Evolutionary conservation across 2,329 filamentous ascomycete genomes (phyloP), one percentile per base, ranked within the genome.

Genomic region (Chaetomiaceae sp.): DNA sequence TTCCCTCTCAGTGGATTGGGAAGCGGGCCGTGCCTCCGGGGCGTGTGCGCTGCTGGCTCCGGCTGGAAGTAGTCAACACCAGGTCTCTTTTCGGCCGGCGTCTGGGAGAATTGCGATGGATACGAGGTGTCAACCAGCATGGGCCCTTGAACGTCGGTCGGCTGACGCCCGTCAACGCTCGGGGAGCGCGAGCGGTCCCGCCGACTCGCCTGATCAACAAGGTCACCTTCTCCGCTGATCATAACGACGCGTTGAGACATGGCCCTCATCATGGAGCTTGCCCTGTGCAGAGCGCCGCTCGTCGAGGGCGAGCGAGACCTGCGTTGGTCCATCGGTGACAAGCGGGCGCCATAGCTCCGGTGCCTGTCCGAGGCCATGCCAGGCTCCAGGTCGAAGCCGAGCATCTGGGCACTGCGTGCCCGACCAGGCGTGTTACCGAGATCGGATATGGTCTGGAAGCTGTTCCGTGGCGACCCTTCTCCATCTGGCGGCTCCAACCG

Each of bases 221-320:
- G 70, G 57, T 96, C 88, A 4, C 84, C 84, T 60, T 97, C 93
- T 62, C 95, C 95, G 67, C 89, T 95, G 58, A 98, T 79, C 61
- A 97, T 97, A 60, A 98, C 93, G 46, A 98, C 90, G 71, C 93
- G 88, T 69, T 96, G 90, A 26, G 94, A 97, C 81, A 98, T 95
- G 51, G 81, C 81, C 54, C 85, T 79, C 66, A 90, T 79, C 57
- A 89, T 87, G 8, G 85, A 87, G 36, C 85, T 79, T 50, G 86
- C 85, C 56, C 81, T 75, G 19, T 76, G 78, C 42, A 90, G 65
- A 15, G 85, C 83, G 20, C 77, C 78, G 10, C 79, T 75, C 8
- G 77, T 74, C 15, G 82, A 83, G 2, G 78, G 72, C 2, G 83
- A 81, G 32, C 83, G 71, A 35, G 84, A 84, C 36, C 75, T 70